Percentiles rank a stretch among this genome's conserved stretches.
These are phyloP conservation scores for Cryptosporidium viatorum DNA, from an alignment of 169 alveolate genomes.

Conservation along the genomic window DNA sequence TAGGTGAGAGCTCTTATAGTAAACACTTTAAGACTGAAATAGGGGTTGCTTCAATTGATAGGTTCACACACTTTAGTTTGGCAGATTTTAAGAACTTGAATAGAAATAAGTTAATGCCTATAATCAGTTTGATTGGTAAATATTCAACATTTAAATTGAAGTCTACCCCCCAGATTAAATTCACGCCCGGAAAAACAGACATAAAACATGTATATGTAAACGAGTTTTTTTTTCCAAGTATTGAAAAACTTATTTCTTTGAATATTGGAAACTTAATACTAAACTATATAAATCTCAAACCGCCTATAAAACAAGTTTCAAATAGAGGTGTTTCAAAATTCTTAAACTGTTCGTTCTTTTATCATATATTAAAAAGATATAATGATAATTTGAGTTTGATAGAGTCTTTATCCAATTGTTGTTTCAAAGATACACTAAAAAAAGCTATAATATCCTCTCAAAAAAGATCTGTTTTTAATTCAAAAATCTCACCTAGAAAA, in stretches of 20 bases:
- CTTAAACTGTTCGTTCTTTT: not conserved
- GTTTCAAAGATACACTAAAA: not conserved
- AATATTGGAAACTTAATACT: not conserved
- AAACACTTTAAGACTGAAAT: constrained; percentile 40
- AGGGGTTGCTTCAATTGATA: constrained; percentile 64
- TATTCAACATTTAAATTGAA: not conserved
- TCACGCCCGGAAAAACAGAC: constrained; percentile 27
- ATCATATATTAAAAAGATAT: not conserved
- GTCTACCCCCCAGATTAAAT: constrained; percentile 56
- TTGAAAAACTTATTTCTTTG: not conserved
- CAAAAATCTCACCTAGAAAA: not conserved
- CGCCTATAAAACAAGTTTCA: not conserved
- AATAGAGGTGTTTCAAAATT: not conserved
- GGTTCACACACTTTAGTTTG: constrained; percentile 53
- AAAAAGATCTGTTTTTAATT: not conserved
- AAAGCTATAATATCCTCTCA: constrained; percentile 4
- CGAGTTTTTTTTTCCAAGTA: constrained; percentile 32
- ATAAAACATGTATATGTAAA: constrained; percentile 25
- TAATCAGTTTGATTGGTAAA: constrained; percentile 8
- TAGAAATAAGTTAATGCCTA: constrained; percentile 13
- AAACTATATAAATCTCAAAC: not conserved
- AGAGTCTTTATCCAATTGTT: constrained; percentile 1
- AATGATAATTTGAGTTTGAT: not conserved
- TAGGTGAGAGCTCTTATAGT: constrained; percentile 59
- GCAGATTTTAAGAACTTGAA: not conserved